phyloP scores from a whole-genome alignment of 768 basidiomycete species.

The Mrakia blollopis region DNA sequence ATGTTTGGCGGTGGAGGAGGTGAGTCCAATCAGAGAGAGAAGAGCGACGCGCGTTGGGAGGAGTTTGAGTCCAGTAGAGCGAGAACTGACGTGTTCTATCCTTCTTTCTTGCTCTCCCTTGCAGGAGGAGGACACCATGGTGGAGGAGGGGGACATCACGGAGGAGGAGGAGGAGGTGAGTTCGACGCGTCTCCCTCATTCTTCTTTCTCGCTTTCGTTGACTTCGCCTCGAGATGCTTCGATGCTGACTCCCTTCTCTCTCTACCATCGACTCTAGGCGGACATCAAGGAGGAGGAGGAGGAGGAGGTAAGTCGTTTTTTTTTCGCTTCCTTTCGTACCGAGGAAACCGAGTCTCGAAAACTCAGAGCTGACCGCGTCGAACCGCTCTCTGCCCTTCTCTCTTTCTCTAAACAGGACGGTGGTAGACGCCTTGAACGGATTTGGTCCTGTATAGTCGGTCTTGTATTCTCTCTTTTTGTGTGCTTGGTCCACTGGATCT shows the following conservation, averaged over 20 bases:
- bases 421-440: not conserved
- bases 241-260: not conserved
- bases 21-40: not conserved
- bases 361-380: not conserved
- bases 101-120: not conserved
- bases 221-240: too few relatives aligned
- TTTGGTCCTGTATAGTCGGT: not conserved
- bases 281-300: slow-evolving; percentile 1
- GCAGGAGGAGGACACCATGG: not conserved
- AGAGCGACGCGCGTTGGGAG: not conserved
- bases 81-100: not conserved
- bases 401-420: not conserved
- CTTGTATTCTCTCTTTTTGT: not conserved
- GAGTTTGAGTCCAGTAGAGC: not conserved
- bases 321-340: not conserved
- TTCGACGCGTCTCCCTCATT: not conserved
- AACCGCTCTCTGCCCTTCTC: not conserved
- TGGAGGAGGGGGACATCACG: not conserved
- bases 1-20: not conserved
- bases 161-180: not conserved
- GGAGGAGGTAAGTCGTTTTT: not conserved
- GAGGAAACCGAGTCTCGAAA: not conserved
- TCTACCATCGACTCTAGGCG: not conserved
- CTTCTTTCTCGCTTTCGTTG: not conserved
- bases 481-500: not conserved